phyloP scores from a whole-genome alignment of 805 yeast genomes.

The Debaryomyces maramus region DNA sequence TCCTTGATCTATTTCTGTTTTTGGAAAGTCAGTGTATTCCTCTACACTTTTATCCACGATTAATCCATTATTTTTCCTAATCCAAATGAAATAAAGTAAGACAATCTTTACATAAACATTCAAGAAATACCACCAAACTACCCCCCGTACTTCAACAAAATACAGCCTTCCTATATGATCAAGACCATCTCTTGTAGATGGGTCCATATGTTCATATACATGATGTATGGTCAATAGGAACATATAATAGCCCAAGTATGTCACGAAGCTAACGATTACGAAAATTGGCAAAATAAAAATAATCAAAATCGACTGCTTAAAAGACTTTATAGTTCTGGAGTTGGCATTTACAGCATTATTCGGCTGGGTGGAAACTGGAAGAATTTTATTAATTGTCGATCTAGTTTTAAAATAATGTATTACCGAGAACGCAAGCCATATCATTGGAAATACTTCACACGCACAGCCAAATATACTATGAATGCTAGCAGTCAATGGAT shows the following conservation, averaged over 20 bases:
- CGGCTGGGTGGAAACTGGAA: constrained; percentile 20
- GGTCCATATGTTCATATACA: background rate
- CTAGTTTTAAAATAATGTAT: constrained; percentile 26
- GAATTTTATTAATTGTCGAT: constrained; percentile 25
- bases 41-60: no score
- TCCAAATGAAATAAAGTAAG: constrained; percentile 28
- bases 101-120: constrained; percentile 14
- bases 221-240: background rate
- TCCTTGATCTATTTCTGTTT: constrained; percentile 19
- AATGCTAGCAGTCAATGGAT: no score
- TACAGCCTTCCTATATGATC: no score
- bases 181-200: no score
- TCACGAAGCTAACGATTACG: constrained; percentile 6
- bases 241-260: background rate
- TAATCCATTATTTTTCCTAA: constrained; percentile 30
- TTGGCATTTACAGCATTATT: constrained; percentile 12
- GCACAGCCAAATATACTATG: no score
- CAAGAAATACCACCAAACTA: constrained; percentile 12
- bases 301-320: constrained; percentile 23
- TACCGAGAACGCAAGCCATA: constrained; percentile 16
- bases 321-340: constrained; percentile 18
- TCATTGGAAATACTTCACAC: constrained; percentile 8
- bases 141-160: no score
- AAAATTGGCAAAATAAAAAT: constrained; percentile 27
- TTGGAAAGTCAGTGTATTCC: constrained; percentile 14